These are phyloP conservation scores for Phytophthora podocarpi DNA, from an alignment of 352 stramenopile genomes.

Conservation along the genomic window DNA sequence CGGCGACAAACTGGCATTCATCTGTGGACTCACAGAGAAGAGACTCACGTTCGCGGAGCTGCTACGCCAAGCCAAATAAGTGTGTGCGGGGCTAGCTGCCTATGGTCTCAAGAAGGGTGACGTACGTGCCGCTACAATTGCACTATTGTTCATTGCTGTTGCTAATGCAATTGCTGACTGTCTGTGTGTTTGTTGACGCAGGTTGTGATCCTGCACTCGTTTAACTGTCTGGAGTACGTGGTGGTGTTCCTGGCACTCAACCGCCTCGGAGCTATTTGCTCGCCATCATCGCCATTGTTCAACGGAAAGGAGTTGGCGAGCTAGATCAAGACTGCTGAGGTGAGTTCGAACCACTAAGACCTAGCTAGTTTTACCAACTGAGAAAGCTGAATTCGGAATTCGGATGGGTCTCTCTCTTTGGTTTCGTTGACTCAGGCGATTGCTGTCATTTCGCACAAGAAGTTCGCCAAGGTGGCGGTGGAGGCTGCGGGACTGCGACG, in stretches of 20 bases:
- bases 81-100: slow-evolving; percentile 44
- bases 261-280: slow-evolving; percentile 45
- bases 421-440: no score
- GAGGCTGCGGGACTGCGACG: slow-evolving; percentile 18
- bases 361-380: slow-evolving; percentile 21
- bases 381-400: no score
- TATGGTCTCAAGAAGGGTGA: slow-evolving; percentile 49
- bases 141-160: no score
- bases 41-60: slow-evolving; percentile 43
- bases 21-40: slow-evolving; percentile 50
- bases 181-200: slow-evolving; percentile 33
- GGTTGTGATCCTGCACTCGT: slow-evolving; percentile 52
- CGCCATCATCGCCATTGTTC: slow-evolving; percentile 45
- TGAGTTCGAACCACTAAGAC: background rate
- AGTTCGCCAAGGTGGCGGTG: slow-evolving; percentile 20
- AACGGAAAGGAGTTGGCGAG: slow-evolving; percentile 32
- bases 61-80: slow-evolving; percentile 18
- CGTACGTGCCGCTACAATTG: slow-evolving; percentile 27
- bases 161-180: slow-evolving; percentile 20
- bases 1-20: slow-evolving; percentile 34
- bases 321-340: slow-evolving; percentile 35
- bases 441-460: slow-evolving; percentile 35
- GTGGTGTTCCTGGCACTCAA: slow-evolving; percentile 50
- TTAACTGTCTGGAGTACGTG: slow-evolving; percentile 65
- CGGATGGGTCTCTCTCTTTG: no score